Evolutionary conservation across 164 flowering plant genomes (phyloP).

Genomic region (Vitis vinifera): ASM3070453v1 NC_081814.1:10047501-10048000

Average conservation of each 20-base stretch:
- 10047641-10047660: constrained; percentile 58
- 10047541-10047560: constrained; percentile 60
- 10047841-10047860: constrained; percentile 56
- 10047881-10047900: constrained; percentile 80
- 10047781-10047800: constrained; percentile 80
- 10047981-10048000: constrained; percentile 74
- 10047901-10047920: constrained; percentile 82
- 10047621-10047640: constrained; percentile 68
- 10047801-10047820: constrained; percentile 65
- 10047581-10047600: constrained; percentile 52
- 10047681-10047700: constrained; percentile 69
- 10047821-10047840: constrained; percentile 65
- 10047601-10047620: constrained; percentile 62
- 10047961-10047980: constrained; percentile 63
- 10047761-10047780: constrained; percentile 81
- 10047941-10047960: constrained; percentile 84
- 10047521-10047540: constrained; percentile 47
- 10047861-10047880: constrained; percentile 77
- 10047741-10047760: constrained; percentile 63
- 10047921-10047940: constrained; percentile 70
- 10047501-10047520: constrained; percentile 50
- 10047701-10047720: constrained; percentile 72
- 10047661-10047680: constrained; percentile 59
- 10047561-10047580: constrained; percentile 65
- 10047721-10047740: constrained; percentile 84